Evolutionary conservation across 768 basidiomycete genomes (phyloP), one percentile per base, ranked within the genome.

Genomic region (Russula earlei): DNA sequence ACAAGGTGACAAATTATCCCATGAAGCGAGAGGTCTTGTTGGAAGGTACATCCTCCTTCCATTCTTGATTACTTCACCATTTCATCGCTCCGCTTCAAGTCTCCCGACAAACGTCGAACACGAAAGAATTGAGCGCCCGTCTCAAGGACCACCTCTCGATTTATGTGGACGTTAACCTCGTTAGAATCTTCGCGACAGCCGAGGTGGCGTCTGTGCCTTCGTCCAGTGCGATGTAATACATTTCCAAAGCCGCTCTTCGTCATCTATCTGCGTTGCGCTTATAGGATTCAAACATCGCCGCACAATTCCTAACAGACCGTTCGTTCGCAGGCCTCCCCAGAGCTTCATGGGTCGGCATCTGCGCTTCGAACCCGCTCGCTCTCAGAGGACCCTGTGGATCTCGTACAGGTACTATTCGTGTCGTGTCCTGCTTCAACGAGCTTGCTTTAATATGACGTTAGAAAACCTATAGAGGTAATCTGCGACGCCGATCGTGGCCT

Each of bases 11-110:
- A 80, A 74, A 64, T 73, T 78, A 65, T 77, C 80, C 53, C 85
- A 88, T 66, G 84, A 90, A 61, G 82, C 87, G 38, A 89, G 86
- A 64, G 77, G 91, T 63, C 91, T 91, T 68, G 83, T 91, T 57
- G 89, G 90, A 68, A 89, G 87, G 88, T 87, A 64, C 5, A 66
- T 62, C 9, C 24, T 31, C 46, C 36, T 43, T 57, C 45, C 49
- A 44, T 43, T 45, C 43, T 19, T 40, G 54, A 46, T 46, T 14
- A 37, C 25, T 33, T 43, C n/a, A n/a, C 33, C 55, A 36, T 57
- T 45, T 41, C n/a, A 63, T 64, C 34, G 64, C 8, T 49, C 53
- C 53, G 46, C 43, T 15, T 56, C n/a, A n/a, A 91, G 88, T 66
- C 74, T 91, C 58, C 88, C 89, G 11, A 73, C 80, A 48, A 78